Evolutionary conservation across 768 basidiomycete genomes (phyloP), one percentile per base, ranked within the genome.

Genomic region (Phanerodontia chrysosporium): DNA sequence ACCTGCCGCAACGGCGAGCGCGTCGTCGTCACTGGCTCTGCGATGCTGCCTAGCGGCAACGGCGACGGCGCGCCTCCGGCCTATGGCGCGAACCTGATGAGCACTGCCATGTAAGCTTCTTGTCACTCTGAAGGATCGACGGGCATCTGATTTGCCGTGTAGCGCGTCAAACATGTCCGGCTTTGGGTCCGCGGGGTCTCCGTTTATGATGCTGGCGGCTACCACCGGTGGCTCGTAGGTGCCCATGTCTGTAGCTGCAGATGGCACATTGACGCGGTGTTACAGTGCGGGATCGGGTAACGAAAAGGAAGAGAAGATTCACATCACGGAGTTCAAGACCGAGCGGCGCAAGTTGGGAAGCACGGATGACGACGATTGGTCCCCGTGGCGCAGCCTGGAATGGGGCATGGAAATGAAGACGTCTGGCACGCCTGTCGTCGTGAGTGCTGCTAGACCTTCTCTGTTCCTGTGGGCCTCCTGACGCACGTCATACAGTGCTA

Each of bases 341-440:
- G 39, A 42, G 18, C 39, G 39, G 4, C 39, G 39, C 39, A 42
- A 42, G 18, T 4, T 12, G 39, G 39, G 4, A 8, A 42, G 39
- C 8, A 7, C 8, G 8, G 39, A 42, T 14, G 16, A 42, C 18
- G 16, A 18, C 39, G 39, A 18, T 18, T 42, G 39, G 39, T 4
- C 18, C 10, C 39, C 8, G 8, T 42, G 39, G 39, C 4, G 18
- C 39, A 10, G 21, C 3, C 22, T 25, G 21, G 46, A 48, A 24
- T 25, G 24, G 7, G 27, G 27, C 46, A 48, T 28, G 24, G 27
- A 48, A 18, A 24, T 18, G 24, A 76, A 81, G 52, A 77, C 78
- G 55, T 72, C 80, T 32, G 89, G 89, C 61, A 69, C 73, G 24
- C 81, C 84, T 7, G 87, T 89, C 66, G 65, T 81, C 30, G 87